Percentiles rank a stretch among this genome's conserved stretches.
Conservation (phyloP, 805 yeast genomes). For the Candida piceae region DNA sequence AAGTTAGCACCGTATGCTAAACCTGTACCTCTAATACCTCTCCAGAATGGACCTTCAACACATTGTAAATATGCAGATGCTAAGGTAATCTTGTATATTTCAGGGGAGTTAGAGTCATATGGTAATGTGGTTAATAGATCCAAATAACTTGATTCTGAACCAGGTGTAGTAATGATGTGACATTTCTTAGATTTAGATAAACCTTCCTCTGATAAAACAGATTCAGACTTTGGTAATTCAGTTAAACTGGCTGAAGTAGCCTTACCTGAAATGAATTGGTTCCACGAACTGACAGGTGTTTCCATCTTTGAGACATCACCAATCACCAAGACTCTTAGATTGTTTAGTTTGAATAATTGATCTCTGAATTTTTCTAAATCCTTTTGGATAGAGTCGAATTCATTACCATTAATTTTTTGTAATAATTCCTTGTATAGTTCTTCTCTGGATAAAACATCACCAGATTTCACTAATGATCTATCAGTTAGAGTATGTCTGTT, state of each 20-base stretch:
- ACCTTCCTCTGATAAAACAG: conserved; percentile 56
- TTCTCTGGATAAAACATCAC: conserved; percentile 64
- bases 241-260: not conserved
- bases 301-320: conserved; percentile 58
- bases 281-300: conserved; percentile 61
- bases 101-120: conserved; percentile 46
- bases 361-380: conserved; percentile 49
- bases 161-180: conserved; percentile 66
- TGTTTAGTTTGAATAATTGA: conserved; percentile 49
- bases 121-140: conserved; percentile 58
- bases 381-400: conserved; percentile 39
- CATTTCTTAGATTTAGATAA: conserved; percentile 47
- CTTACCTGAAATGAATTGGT: conserved; percentile 24
- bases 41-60: conserved; percentile 96
- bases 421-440: conserved; percentile 44
- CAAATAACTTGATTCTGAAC: conserved; percentile 77
- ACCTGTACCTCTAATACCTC: conserved; percentile 92
- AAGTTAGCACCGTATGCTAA: conserved; percentile 84
- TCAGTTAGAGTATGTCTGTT: conserved; percentile 41
- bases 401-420: conserved; percentile 48
- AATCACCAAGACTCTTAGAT: conserved; percentile 60
- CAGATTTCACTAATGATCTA: conserved; percentile 59
- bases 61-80: conserved; percentile 75
- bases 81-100: conserved; percentile 63
- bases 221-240: conserved; percentile 48